Percentiles rank a stretch among this genome's conserved stretches.
These are phyloP conservation scores for Chaetoceros tenuissimus DNA, from an alignment of 108 stramenopile species.

Conservation along the genomic window DNA sequence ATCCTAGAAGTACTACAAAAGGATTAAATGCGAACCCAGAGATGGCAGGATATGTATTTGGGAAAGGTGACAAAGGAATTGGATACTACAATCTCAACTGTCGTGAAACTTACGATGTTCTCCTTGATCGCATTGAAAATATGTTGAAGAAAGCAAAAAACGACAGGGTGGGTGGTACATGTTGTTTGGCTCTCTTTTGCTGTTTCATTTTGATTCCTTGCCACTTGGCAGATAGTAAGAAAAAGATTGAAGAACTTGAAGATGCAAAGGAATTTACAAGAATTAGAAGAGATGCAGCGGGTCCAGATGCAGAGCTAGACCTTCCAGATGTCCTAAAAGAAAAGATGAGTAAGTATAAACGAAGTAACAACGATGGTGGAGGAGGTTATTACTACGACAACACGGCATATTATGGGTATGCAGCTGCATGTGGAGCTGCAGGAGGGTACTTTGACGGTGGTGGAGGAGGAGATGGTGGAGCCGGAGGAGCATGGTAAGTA, in stretches of 20 bases:
- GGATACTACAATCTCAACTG: not conserved
- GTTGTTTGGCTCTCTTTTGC: not conserved
- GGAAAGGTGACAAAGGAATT: not conserved
- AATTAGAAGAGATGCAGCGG: not conserved
- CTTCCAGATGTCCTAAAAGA: not conserved
- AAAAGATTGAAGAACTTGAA: not conserved
- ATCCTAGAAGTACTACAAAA: not conserved
- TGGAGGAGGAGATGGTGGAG: not conserved
- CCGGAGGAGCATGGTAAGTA: too few relatives aligned
- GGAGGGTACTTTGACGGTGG: not conserved
- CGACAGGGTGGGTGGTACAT: not conserved
- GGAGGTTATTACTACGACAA: not conserved
- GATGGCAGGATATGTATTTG: not conserved
- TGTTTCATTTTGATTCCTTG: not conserved
- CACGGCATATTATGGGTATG: not conserved
- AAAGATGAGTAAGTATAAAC: not conserved
- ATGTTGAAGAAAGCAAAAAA: not conserved
- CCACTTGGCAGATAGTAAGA: not conserved
- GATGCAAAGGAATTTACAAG: not conserved
- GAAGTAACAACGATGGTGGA: not conserved
- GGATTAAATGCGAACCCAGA: not conserved
- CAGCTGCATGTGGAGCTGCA: not conserved
- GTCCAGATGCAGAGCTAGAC: not conserved
- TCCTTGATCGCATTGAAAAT: not conserved
- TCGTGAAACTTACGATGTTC: not conserved